Evolutionary conservation across 2,329 filamentous ascomycete genomes (phyloP).

Genomic region (Apiospora aurea): DNA sequence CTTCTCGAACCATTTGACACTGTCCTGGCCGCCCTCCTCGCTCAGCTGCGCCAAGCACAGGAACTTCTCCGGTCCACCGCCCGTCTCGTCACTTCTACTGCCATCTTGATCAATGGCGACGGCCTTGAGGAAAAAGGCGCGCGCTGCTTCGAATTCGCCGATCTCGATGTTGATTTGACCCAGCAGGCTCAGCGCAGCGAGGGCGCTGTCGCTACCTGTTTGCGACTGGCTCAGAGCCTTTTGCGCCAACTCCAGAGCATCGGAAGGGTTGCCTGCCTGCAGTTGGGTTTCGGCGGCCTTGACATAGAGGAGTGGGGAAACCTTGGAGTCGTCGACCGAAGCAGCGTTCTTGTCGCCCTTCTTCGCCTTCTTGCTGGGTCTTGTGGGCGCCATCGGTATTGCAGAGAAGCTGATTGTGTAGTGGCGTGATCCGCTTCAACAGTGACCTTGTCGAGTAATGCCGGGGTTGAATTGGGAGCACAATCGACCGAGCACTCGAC

Average conservation of each 20-base stretch:
- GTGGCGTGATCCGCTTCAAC: not conserved
- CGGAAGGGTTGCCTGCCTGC: conserved; percentile 41
- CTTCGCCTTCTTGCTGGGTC: conserved; percentile 43
- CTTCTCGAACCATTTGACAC: conserved; percentile 71
- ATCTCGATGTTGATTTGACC: conserved; percentile 84
- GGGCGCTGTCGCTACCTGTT: conserved; percentile 53
- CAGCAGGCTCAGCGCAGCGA: conserved; percentile 76
- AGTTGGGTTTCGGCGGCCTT: conserved; percentile 43
- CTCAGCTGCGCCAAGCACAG: conserved; percentile 92
- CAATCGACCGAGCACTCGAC: not conserved
- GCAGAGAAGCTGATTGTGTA: not conserved
- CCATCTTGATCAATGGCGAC: conserved; percentile 81
- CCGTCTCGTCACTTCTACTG: conserved; percentile 69
- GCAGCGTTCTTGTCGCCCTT: conserved; percentile 37
- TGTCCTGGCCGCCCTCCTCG: conserved; percentile 71
- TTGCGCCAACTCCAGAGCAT: conserved; percentile 39
- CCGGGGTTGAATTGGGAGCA: not conserved
- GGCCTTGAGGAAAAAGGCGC: conserved; percentile 74
- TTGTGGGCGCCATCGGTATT: conserved; percentile 40
- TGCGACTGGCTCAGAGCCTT: conserved; percentile 40
- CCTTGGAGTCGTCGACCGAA: conserved; percentile 32
- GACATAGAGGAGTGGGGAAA: conserved; percentile 42
- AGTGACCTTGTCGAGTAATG: not conserved
- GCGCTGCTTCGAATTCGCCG: conserved; percentile 80
- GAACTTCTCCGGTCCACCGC: conserved; percentile 92